Base-by-base conservation (phyloP, 352 stramenopile species). In the Phytophthora fragariaefolia region DNA sequence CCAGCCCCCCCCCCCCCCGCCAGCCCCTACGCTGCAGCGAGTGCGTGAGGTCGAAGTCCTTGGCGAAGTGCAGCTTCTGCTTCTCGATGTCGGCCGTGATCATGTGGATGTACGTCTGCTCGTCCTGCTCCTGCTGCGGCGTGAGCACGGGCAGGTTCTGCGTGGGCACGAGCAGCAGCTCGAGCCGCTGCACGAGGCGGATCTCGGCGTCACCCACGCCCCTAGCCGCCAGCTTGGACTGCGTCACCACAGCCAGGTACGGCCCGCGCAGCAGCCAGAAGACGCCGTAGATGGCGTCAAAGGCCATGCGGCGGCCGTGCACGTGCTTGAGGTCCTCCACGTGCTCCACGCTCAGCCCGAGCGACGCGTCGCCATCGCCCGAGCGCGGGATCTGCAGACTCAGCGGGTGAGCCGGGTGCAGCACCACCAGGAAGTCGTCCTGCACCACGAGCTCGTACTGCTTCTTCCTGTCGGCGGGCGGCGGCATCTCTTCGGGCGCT, bases 241-340 rank as follows among this genome's bases (percentile, higher is more conserved):
- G 75, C 51, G 84, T 93, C 40, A 91, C 85, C 10, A 93, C 71
- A 23, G 86, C 84, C 38, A 95, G 48, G 59, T 93, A 95, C 13
- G 77, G 82, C 0, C 86, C 84, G 2, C 79, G 77, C 26, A 93
- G 73, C 69, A 93, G 66, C 66, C 58, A 79, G 69, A 90, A 92
- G 40, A 95, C 76, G 64, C 86, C 84, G 70, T 90, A 95, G 64
- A 95, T 89, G 27, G 82, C 85, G 69, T 93, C 83, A 34, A 93
- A 92, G 36, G 59, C 67, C 80, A 95, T 87, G 53, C 80, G 82
- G 15, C 87, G 85, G 7, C 87, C 85, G 65, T 93, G 83, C 51
- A 91, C 48, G 46, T 90, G 83, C 64, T 79, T 78, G 45, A 85
- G 79, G 48, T 87, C 74, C 64, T 76, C 63, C 28, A 85, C 73